Conservation (phyloP, 2,329 filamentous ascomycete species). For the Aspergillus uvarum region DNA sequence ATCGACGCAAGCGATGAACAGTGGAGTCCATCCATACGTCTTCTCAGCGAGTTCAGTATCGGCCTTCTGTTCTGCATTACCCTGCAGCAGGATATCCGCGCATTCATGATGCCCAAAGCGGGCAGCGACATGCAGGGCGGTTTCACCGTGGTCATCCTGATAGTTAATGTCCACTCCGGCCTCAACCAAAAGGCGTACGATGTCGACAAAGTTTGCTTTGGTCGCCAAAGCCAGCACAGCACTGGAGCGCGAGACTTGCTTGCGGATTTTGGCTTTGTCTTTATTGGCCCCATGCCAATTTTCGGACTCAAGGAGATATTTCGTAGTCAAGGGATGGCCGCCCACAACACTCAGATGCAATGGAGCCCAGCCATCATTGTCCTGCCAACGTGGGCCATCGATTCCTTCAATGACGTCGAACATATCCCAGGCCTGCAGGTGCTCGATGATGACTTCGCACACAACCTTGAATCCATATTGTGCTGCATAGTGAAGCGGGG, state of each 20-base stretch:
- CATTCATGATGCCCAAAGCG: constrained; percentile 83
- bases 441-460: constrained; percentile 80
- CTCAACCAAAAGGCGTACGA: constrained; percentile 83
- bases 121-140: constrained; percentile 86
- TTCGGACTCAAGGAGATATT: constrained; percentile 75
- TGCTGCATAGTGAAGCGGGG: constrained; percentile 88
- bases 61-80: constrained; percentile 67
- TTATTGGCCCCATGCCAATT: constrained; percentile 67
- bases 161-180: constrained; percentile 92
- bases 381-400: constrained; percentile 85
- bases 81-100: constrained; percentile 71
- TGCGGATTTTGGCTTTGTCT: constrained; percentile 64
- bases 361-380: constrained; percentile 85
- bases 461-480: constrained; percentile 94
- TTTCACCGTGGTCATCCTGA: constrained; percentile 85
- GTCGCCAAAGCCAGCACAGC: constrained; percentile 85
- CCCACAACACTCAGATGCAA: constrained; percentile 90
- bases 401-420: constrained; percentile 84
- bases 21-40: constrained; percentile 89
- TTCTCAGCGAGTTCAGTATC: constrained; percentile 77
- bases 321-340: constrained; percentile 83
- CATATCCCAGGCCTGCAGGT: constrained; percentile 85
- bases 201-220: constrained; percentile 79
- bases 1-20: constrained; percentile 90
- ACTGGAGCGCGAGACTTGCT: constrained; percentile 75